Base-by-base conservation (phyloP, 2,329 filamentous ascomycete genomes). In the Neoscytalidium dimidiatum region DNA sequence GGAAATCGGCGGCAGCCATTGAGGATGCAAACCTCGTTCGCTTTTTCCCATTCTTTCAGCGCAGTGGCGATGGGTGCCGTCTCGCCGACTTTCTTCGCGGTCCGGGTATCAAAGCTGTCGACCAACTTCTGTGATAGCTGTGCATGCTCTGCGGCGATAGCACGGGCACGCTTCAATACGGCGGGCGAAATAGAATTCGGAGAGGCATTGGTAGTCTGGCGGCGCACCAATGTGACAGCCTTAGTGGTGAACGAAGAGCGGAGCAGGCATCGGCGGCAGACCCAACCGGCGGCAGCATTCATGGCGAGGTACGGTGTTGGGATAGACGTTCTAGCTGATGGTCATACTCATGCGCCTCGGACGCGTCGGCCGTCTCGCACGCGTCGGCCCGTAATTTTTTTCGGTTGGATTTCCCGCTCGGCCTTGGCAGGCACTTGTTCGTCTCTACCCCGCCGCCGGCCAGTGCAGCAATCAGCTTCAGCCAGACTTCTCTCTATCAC, bases 11-110 rank as follows among this genome's bases (percentile, higher is more conserved):
- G 14, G 3, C 13, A n/a, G 11, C 21, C 23, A 33, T 63, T 51
- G 33, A 17, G 11, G n/a, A 8, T 62, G 69, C 78, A 65, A 67
- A 86, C 85, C 74, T 87, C 83, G 62, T 83, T 83, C 52, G 86
- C 84, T 66, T 82, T 80, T 57, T 88, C 84, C 81, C 85, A 89
- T 70, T 84, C 81, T 68, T 81, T 79, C 66, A 89, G 71, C 3
- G 85, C 84, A 43, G 79, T 76, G 38, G 83, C 80, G 4, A 87
- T 81, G 21, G 80, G 74, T 17, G 82, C 78, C 60, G 88, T 77
- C 69, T 88, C 84, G 44, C 85, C 86, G 31, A 84, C 72, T 68
- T 83, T 83, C 76, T 86, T 88, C 46, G 87, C 87, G 6, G 81
- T 76, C 57, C 79, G 78, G 9, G 82, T 77, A 68, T 88, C 85